phyloP scores from a whole-genome alignment of 148 eudicot species.

The Bassia scoparia region DNA sequence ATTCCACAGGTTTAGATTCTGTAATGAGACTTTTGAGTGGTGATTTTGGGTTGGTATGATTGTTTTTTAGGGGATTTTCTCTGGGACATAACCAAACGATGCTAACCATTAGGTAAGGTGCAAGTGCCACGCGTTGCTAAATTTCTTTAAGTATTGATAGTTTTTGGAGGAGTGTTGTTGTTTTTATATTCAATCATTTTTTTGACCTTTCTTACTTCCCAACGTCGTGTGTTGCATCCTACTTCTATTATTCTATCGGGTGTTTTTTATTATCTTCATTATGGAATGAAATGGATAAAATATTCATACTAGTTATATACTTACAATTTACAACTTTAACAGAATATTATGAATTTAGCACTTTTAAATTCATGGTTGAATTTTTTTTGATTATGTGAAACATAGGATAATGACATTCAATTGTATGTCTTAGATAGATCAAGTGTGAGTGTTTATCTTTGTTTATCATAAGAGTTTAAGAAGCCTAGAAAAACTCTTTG shows the following conservation, averaged over 20 bases:
- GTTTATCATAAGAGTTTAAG: no score
- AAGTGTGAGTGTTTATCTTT: no score
- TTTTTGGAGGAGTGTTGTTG: no score
- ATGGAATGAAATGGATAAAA: no score
- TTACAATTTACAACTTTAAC: no score
- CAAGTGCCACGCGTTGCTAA: conserved; percentile 9
- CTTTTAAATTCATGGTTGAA: no score
- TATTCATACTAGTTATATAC: no score
- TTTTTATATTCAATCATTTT: not conserved
- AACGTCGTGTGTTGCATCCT: conserved; percentile 21
- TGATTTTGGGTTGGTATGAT: conserved; percentile 10
- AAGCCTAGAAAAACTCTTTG: no score
- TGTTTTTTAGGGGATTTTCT: conserved; percentile 8
- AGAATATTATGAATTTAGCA: no score
- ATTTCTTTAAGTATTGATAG: conserved; percentile 12
- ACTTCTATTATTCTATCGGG: not conserved
- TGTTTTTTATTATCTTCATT: not conserved
- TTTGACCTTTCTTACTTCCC: conserved; percentile 13
- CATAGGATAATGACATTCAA: no score
- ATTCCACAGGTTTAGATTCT: not conserved
- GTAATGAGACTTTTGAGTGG: not conserved
- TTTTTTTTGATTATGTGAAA: no score
- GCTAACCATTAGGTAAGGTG: conserved; percentile 22
- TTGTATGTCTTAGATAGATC: no score
- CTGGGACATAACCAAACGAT: conserved; percentile 28